Base-by-base conservation (phyloP, 352 stramenopile species). In the Phytophthora pinifolia region DNA sequence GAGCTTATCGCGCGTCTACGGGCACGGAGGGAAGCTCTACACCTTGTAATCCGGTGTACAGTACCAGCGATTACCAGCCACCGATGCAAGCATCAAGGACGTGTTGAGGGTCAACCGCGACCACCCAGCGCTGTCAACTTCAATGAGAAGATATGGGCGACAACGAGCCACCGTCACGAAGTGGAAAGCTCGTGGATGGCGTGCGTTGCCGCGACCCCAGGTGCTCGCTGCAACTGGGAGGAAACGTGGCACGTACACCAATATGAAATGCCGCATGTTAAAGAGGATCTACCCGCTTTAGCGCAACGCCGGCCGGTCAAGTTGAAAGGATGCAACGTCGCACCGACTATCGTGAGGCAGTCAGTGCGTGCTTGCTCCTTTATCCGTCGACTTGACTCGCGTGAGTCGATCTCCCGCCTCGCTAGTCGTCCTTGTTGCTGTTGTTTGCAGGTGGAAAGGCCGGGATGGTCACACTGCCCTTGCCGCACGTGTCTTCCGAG, bases 401-500 rank as follows among this genome's bases (percentile, higher is more conserved):
- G 50, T 47, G 38, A 33, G n/a, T 44, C 29, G 14, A 36, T 41
- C 8, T 45, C 8, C 9, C 5, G 25, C 22, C 15, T 54, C n/a
- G 31, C 51, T 69, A 62, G 43, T 68, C 47, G 33, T 34, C 45
- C 22, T 27, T 27, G 22, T 6, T 22, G 20, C 3, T 27, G 22
- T 27, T 27, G 7, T 15, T 22, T 5, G 31, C 22, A 13, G 32
- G 31, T 6, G 70, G 55, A 31, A 93, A 93, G 7, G 63, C 67
- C 4, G 71, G 75, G 39, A 93, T 89, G 47, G 64, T 64, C 37
- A 93, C 63, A 38, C 41, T 72, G 22, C 48, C 50, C 9, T 61
- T 60, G 35, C 56, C 71, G 68, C 84, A 94, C 51, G 77, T 87
- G 66, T 94, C 84, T 59, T 92, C 81, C 20, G 70, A 60, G 42